Evolutionary conservation across 2,329 filamentous ascomycete genomes (phyloP).

Genomic region (Hypoxylon sp.): DNA sequence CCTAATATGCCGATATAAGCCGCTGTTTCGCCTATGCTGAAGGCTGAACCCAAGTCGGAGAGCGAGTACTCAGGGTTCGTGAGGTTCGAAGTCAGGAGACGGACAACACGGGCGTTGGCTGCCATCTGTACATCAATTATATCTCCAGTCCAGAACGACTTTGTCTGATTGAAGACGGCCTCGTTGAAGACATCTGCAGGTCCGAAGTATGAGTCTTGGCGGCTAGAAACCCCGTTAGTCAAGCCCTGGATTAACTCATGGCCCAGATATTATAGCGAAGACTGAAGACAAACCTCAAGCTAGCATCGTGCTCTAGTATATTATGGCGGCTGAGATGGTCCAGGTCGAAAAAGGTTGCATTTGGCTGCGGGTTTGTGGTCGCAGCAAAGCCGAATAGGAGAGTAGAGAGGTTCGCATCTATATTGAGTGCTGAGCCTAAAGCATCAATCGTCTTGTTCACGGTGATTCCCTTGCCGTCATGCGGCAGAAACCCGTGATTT

Average conservation of each 20-base stretch:
- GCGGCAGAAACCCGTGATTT: slow-evolving; percentile 47
- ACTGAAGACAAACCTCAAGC: slow-evolving; percentile 39
- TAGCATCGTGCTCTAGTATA: slow-evolving; percentile 47
- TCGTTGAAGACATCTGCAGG: slow-evolving; percentile 39
- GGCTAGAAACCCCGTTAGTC: slow-evolving; percentile 23
- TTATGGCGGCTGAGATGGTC: slow-evolving; percentile 43
- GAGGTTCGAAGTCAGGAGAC: slow-evolving; percentile 41
- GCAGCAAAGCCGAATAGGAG: slow-evolving; percentile 31
- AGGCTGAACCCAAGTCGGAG: slow-evolving; percentile 33
- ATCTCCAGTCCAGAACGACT: slow-evolving; percentile 42
- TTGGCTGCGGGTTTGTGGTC: slow-evolving; percentile 40
- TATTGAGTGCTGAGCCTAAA: slow-evolving; percentile 36
- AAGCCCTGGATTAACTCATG: neutral
- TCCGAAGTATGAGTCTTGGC: slow-evolving; percentile 41
- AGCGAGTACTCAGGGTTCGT: slow-evolving; percentile 46
- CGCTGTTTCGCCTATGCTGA: slow-evolving; percentile 39
- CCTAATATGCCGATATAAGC: slow-evolving; percentile 42
- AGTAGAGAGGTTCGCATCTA: slow-evolving; percentile 16
- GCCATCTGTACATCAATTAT: slow-evolving; percentile 42
- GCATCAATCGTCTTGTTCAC: slow-evolving; percentile 36
- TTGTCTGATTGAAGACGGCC: slow-evolving; percentile 44
- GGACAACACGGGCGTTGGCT: slow-evolving; percentile 37
- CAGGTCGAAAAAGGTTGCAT: slow-evolving; percentile 41
- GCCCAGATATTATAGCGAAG: neutral
- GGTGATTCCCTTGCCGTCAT: slow-evolving; percentile 41